These are phyloP conservation scores for Zea luxurians DNA, from an alignment of 176 grass and related monocot species.

Conservation along the genomic window DNA sequence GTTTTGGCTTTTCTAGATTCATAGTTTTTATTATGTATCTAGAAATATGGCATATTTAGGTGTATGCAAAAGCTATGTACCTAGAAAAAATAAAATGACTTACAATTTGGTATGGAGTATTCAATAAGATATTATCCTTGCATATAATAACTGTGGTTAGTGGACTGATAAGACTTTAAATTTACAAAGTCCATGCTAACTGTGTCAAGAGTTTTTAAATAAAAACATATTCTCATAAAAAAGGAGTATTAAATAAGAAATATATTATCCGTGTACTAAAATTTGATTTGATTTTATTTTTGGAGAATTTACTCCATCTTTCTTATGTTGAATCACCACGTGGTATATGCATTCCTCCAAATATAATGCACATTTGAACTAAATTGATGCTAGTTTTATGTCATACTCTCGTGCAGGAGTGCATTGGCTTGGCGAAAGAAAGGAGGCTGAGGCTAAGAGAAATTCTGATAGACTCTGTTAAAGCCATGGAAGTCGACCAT, in stretches of 20 bases:
- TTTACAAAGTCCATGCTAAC: neutral
- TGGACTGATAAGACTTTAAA: neutral
- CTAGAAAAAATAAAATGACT: neutral
- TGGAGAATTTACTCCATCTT: neutral
- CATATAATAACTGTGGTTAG: neutral
- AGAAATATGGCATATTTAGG: neutral
- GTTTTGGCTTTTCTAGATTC: constrained; percentile 2
- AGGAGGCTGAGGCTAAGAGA: constrained; percentile 50
- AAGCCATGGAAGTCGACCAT: constrained; percentile 70
- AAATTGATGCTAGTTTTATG: neutral
- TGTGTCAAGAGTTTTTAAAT: too few relatives aligned
- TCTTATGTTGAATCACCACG: neutral
- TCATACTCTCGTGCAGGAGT: constrained; percentile 39
- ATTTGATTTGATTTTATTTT: neutral
- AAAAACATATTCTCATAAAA: too few relatives aligned
- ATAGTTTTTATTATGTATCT: neutral
- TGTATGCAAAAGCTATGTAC: neutral
- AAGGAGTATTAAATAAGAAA: too few relatives aligned
- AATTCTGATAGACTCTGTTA: constrained; percentile 57
- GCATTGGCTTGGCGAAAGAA: constrained; percentile 58
- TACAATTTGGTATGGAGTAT: neutral
- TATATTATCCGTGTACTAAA: neutral
- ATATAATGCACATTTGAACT: neutral
- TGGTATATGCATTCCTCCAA: neutral
- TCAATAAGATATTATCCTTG: neutral